Conservation (phyloP, 2,329 filamentous ascomycete species). For the Blastomyces gilchristii region DNA sequence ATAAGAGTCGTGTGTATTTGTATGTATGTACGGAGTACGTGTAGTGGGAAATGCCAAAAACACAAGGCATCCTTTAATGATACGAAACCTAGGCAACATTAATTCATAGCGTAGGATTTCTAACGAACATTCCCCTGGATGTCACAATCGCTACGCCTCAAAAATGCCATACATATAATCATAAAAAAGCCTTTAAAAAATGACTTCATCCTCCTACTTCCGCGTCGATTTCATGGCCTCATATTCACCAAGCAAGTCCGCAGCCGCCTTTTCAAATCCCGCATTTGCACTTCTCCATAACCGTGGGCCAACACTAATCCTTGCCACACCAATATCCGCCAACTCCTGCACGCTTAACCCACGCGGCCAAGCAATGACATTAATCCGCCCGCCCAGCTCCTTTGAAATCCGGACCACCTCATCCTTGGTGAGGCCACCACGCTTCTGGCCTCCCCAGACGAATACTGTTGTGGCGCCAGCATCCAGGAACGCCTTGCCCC, state of each 20-base stretch:
- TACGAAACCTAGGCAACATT: not conserved
- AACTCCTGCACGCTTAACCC: constrained; percentile 39
- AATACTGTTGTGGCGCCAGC: constrained; percentile 52
- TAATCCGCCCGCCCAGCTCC: constrained; percentile 42
- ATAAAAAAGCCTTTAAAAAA: not conserved
- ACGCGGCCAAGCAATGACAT: constrained; percentile 38
- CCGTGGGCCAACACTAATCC: constrained; percentile 46
- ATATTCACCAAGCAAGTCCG: constrained; percentile 14
- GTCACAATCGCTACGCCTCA: not conserved
- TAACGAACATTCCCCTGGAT: not conserved
- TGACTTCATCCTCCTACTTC: not conserved
- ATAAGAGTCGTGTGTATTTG: not conserved
- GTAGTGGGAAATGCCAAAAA: not conserved
- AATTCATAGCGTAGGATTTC: not conserved
- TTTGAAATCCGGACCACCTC: constrained; percentile 41
- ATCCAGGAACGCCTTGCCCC: constrained; percentile 48
- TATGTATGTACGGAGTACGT: not conserved
- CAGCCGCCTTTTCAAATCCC: constrained; percentile 13
- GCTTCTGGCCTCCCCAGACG: constrained; percentile 46
- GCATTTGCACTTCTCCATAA: constrained; percentile 35
- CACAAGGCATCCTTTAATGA: not conserved
- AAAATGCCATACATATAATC: too few species aligned
- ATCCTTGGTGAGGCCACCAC: constrained; percentile 34
- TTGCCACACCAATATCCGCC: constrained; percentile 42
- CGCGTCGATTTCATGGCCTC: constrained; percentile 12